These are phyloP conservation scores for Lepidium aucheri DNA, from an alignment of 345 rosid genomes.

Conservation along the genomic window DNA sequence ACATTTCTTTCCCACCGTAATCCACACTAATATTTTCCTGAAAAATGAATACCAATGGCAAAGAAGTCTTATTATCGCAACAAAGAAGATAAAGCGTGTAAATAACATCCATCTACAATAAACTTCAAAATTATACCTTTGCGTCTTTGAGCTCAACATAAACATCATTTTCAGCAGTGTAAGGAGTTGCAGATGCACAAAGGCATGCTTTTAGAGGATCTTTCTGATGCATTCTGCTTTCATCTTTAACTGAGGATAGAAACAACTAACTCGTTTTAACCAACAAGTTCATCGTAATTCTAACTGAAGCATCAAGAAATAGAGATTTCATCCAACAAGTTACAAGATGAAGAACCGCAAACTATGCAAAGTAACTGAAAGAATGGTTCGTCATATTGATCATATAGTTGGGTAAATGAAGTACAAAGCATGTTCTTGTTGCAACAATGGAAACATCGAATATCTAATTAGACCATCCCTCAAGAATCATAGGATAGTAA, in stretches of 20 bases:
- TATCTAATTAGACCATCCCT: too few species aligned
- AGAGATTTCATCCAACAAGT: not conserved
- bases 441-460: too few species aligned
- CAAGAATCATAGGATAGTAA: too few species aligned
- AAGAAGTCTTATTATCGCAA: not conserved
- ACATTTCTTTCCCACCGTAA: too few species aligned
- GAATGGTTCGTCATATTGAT: not conserved
- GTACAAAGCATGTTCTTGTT: not conserved
- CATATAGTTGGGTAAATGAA: not conserved
- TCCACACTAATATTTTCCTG: too few species aligned
- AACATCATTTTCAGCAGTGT: constrained; percentile 32
- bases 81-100: not conserved
- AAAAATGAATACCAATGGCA: not conserved
- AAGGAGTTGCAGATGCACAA: constrained; percentile 29
- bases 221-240: constrained; percentile 21
- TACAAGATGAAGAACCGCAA: not conserved
- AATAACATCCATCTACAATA: not conserved
- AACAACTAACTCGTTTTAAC: constrained; percentile 36
- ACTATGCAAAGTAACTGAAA: not conserved
- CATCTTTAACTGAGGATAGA: constrained; percentile 39
- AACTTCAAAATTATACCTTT: constrained; percentile 22
- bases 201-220: constrained; percentile 28
- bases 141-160: constrained; percentile 24
- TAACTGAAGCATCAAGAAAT: constrained; percentile 30
- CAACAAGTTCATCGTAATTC: constrained; percentile 37